Evolutionary conservation across 139 green algal species (phyloP).

Genomic region (Volvox africanus): DNA sequence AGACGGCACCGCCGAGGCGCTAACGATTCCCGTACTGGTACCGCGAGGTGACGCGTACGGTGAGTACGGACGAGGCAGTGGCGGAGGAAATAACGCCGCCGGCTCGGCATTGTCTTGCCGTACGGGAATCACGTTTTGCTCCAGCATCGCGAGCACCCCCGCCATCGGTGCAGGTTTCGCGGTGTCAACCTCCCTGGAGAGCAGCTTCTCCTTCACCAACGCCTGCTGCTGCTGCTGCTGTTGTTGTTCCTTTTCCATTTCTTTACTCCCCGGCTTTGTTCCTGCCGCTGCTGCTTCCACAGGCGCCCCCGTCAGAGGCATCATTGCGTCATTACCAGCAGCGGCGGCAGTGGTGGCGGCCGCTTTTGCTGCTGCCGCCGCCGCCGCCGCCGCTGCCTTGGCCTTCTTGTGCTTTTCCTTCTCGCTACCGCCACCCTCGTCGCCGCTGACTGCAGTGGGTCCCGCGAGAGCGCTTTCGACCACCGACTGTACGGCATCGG

Average conservation of each 20-base stretch:
- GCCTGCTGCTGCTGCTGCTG: too few relatives aligned
- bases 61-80: not conserved
- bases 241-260: too few relatives aligned
- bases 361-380: not conserved
- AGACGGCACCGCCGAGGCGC: not conserved
- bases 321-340: not conserved
- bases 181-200: too few relatives aligned
- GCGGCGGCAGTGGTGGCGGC: not conserved
- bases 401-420: not conserved
- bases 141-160: too few relatives aligned
- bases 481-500: not conserved
- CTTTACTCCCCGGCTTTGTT: too few relatives aligned
- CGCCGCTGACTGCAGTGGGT: not conserved
- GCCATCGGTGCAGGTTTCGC: too few relatives aligned
- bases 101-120: too few relatives aligned
- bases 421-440: not conserved
- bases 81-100: not conserved
- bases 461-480: not conserved
- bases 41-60: conserved; percentile 1
- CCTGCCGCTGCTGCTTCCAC: too few relatives aligned
- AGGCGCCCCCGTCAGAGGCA: not conserved
- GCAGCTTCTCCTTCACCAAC: too few relatives aligned
- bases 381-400: too few relatives aligned
- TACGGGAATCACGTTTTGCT: not conserved
- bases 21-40: not conserved